Evolutionary conservation across 208 protist genomes (phyloP), one percentile per base, ranked within the genome.

Genomic region (Crithidia thermophila): DNA sequence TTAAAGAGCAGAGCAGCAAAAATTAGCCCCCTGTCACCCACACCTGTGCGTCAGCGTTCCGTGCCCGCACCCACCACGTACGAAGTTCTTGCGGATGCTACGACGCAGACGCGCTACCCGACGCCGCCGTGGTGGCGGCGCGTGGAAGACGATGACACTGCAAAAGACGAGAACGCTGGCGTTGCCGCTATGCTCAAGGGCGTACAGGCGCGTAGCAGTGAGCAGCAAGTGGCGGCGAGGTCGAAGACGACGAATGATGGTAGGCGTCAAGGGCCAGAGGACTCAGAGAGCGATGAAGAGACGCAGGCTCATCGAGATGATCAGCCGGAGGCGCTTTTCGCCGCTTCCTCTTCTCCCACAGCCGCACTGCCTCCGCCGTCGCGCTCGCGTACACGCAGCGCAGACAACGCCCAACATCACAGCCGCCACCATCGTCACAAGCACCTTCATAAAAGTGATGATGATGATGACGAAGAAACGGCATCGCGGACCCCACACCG

Each of bases 71-170:
- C 64, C 0, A 20, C 39, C 8, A 5, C 31, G 16, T 43, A 61
- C 11, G 20, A 40, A 0, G 52, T 55, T 13, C 18, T 43, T 3
- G 30, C 30, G 8, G 36, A 45, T 11, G 21, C 21, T 25, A 7
- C 34, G 25, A 49, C 8, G 10, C 18, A 16, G 42, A 62, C 20
- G 11, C 33, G 30, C 3, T 63, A 63, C 34, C 45, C 45, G 7
- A 57, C 55, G 1, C 65, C 55, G 18, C 65, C 55, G 23, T 71
- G 65, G 53, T 63, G 55, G 55, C 49, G 43, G 20, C 39, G 39
- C n/a, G n/a, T n/a, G 11, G 3, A 18, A 13, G 18, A 23, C 11
- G 42, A 59, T 6, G 11, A 1, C 7, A 45, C 16, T 39, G 25
- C 1, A 18, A 31, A 34, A 23, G 63, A 40, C 14, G 51, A 56